Base-by-base conservation (phyloP, 352 stramenopile species). In the Pythium brassicae region DNA sequence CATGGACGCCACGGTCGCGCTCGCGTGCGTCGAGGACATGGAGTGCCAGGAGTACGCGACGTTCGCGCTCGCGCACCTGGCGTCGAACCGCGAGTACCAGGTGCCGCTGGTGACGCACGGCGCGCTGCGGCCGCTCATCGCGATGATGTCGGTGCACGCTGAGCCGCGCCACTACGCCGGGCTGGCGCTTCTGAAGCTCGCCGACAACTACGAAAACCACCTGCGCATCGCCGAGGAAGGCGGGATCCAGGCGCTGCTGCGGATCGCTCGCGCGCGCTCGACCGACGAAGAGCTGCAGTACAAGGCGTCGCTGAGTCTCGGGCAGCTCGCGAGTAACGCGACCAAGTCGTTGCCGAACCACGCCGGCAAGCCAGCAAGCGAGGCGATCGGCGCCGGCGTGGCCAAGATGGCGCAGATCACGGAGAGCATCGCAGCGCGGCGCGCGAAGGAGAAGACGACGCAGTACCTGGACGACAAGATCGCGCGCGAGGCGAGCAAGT, bases 141-240 rank as follows among this genome's bases (percentile, higher is more conserved):
- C 89, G 1, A 98, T 99, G 86, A 97, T 99, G 80, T 88, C 85
- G 32, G 87, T 93, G 20, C 89, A 98, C 57, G 86, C 91, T 4
- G 90, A 98, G 62, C 90, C 93, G 20, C 81, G 93, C 11, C 92
- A 98, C 66, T 99, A 98, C 70, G 96, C 96, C 27, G 93, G 93
- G 2, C 72, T 98, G 14, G 96, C 96, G 44, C 74, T 99, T n/a
- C 81, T 99, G 34, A 98, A 99, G 67, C 80, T 99, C 39, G 94
- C 95, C 14, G 95, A 99, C 71, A 99, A 99, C 66, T 98, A 98
- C 68, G 91, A 98, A 65, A 98, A 98, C 71, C 96, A 99, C 65
- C 55, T 98, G 43, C 83, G 81, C 29, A 98, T 99, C 64, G 93
- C 95, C 15, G 85, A 98, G 59, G 92, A 97, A 66, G 96, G 95